Evolutionary conservation across 176 grass and related monocot species (phyloP), one percentile per base, ranked within the genome.

Genomic region (Lolium multiflorum): DNA sequence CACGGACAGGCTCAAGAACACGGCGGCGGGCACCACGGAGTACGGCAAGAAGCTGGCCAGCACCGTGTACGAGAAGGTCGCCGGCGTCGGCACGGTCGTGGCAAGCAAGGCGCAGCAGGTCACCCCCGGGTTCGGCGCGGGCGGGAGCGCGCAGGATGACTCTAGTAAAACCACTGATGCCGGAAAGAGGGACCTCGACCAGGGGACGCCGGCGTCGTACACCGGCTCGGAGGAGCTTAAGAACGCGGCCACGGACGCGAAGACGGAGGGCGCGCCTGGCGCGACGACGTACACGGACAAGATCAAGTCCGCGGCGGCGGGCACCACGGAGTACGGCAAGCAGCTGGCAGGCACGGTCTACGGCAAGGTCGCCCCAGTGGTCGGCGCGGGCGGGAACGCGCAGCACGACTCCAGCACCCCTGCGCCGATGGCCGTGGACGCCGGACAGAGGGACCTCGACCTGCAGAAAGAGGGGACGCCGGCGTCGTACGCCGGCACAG

Each of bases 41-140:
- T 93, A 93, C 20, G 89, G 94, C 6, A 95, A 89, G 84, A 77
- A 89, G 77, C 83, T 95, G 18, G 94, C 91, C 5, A 81, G 78
- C 6, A 86, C 80, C 5, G 82, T 88, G 50, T 98, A 95, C 71
- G 89, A 90, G 24, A 95, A 89, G 86, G 82, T 93, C 52, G 81
- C 92, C 13, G 89, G 43, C 60, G 91, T 82, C 55, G 86, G 94
- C 44, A 78, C 80, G 11, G 80, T 48, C 39, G 92, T 91, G 77
- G 61, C 38, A 20, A 78, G 68, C 7, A 92, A 92, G 74, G 92
- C 89, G 49, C 76, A 81, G 65, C 14, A 80, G 38, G 78, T 62
- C 11, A 86, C 43, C 62, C 77, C 84, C 4, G 85, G 77, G 0
- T 69, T 41, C 77, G 81, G 52, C 62, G 18, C 62, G 46, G 48